Evolutionary conservation across 176 grass and related monocot species (phyloP).

Genomic region (Carex kokanica): DNA sequence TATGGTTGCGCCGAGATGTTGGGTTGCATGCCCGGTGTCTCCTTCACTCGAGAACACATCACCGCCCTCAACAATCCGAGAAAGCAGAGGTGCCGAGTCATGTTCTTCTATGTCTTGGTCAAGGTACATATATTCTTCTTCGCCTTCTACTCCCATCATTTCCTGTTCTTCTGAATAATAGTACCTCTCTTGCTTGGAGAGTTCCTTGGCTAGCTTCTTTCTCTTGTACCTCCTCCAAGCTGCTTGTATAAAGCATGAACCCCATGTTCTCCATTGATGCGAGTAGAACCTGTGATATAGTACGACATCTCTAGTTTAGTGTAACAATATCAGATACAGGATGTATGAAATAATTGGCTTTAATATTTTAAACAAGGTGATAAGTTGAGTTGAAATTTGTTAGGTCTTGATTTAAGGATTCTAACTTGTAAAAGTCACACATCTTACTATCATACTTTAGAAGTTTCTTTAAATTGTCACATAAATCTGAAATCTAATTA

Average conservation of each 20-base stretch:
- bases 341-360: not conserved
- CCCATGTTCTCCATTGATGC: conserved; percentile 94
- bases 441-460: not conserved
- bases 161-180: conserved; percentile 25
- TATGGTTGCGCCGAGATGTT: conserved; percentile 52
- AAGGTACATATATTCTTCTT: not conserved
- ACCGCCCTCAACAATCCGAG: not conserved
- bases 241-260: conserved; percentile 76
- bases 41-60: not conserved
- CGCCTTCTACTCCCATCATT: not conserved
- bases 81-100: conserved; percentile 44
- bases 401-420: not conserved
- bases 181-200: conserved; percentile 57
- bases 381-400: not conserved
- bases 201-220: conserved; percentile 68
- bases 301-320: not conserved
- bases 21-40: conserved; percentile 10
- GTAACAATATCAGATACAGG: not conserved
- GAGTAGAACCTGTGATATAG: conserved; percentile 62
- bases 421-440: not conserved
- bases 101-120: not conserved
- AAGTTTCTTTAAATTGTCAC: not conserved
- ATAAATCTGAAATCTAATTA: not conserved
- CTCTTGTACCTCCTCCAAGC: conserved; percentile 75
- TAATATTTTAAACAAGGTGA: not conserved